Evolutionary conservation across 2,329 filamentous ascomycete genomes (phyloP).

Genomic region (Cytospora schulzeri): DNA sequence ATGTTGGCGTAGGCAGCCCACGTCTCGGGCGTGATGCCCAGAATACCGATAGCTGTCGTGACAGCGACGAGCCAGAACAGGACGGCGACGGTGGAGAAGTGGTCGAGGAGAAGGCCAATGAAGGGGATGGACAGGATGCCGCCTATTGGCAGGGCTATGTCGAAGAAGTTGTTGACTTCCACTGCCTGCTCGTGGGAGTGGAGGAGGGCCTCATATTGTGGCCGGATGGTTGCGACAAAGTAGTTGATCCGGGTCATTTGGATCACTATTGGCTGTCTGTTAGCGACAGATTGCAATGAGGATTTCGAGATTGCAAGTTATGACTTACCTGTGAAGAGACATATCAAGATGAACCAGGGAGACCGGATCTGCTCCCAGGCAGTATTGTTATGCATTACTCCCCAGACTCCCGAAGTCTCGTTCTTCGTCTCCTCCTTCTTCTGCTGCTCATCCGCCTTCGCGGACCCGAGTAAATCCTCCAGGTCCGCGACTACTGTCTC

Average conservation of each 20-base stretch:
- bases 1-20: conserved; percentile 79
- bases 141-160: conserved; percentile 75
- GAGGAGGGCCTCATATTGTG: conserved; percentile 80
- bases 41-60: conserved; percentile 73
- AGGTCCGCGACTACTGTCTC: conserved; percentile 70
- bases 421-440: conserved; percentile 71
- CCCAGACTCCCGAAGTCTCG: conserved; percentile 78
- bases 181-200: conserved; percentile 61
- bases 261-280: conserved; percentile 45
- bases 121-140: conserved; percentile 86
- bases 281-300: neutral
- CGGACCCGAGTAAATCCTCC: conserved; percentile 69
- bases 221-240: conserved; percentile 83
- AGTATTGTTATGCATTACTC: conserved; percentile 74
- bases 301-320: neutral
- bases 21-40: conserved; percentile 70
- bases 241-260: conserved; percentile 87
- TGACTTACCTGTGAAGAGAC: conserved; percentile 68
- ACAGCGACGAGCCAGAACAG: conserved; percentile 69
- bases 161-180: conserved; percentile 81
- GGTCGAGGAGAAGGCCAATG: conserved; percentile 79
- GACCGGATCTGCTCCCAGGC: conserved; percentile 74
- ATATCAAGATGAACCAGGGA: conserved; percentile 84
- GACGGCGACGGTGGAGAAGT: conserved; percentile 70
- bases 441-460: conserved; percentile 62